A percentile compares a stretch with the other conserved stretches of the same genome.
Evolutionary conservation across 1,139 yeast genomes (phyloP).

Genomic region (Yamadazyma buinensis): DNA sequence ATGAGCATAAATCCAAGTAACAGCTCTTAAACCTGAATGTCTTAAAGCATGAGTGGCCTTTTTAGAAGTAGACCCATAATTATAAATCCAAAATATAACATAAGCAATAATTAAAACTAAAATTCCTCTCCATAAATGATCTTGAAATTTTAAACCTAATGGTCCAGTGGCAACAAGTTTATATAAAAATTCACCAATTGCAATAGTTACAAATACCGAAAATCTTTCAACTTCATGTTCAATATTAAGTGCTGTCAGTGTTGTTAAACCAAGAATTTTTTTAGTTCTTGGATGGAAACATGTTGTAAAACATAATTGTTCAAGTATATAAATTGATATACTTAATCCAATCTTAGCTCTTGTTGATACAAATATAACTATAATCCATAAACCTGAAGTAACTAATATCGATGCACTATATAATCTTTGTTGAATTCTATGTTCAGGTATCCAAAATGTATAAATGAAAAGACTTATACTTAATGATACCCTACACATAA

Average conservation of each 20-base stretch:
- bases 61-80: conserved; percentile 49
- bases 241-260: conserved; percentile 60
- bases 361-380: conserved; percentile 41
- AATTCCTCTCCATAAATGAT: conserved; percentile 45
- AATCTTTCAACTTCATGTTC: conserved; percentile 67
- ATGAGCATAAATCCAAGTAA: conserved; percentile 47
- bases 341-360: conserved; percentile 49
- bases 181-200: conserved; percentile 62
- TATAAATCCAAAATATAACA: conserved; percentile 50
- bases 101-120: conserved; percentile 51
- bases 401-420: conserved; percentile 30
- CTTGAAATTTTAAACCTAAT: conserved; percentile 45
- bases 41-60: conserved; percentile 56
- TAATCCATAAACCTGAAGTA: conserved; percentile 42
- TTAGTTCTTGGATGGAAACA: conserved; percentile 50
- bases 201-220: conserved; percentile 58
- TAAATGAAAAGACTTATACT: conserved; percentile 37
- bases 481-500: conserved; percentile 41
- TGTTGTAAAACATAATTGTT: conserved; percentile 28
- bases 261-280: conserved; percentile 33
- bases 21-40: conserved; percentile 44
- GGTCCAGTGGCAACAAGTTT: conserved; percentile 52
- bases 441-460: conserved; percentile 51
- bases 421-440: conserved; percentile 47
- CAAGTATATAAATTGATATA: conserved; percentile 39